Percentiles rank a stretch among this genome's conserved stretches.
These are phyloP conservation scores for Spergularia bocconei DNA, from an alignment of 148 eudicot genomes.

Conservation along the genomic window DNA sequence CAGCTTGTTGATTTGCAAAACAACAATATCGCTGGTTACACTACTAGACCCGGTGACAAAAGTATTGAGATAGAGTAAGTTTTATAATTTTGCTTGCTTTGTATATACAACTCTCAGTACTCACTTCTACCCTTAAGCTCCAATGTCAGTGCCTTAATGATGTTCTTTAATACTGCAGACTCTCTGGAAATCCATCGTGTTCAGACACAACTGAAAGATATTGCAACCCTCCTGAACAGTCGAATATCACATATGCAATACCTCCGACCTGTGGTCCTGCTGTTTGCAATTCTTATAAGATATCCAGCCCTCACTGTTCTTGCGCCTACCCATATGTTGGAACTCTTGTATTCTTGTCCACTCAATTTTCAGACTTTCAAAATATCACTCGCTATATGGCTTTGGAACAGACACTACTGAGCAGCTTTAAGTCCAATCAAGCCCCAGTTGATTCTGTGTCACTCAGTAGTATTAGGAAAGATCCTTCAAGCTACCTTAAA, in stretches of 20 bases:
- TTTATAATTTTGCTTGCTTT: not conserved
- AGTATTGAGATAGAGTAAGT: constrained; percentile 38
- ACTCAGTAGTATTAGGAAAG: constrained; percentile 24
- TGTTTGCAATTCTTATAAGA: constrained; percentile 24
- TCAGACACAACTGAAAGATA: not conserved
- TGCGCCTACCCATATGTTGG: constrained; percentile 43
- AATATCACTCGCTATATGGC: constrained; percentile 19
- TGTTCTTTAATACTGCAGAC: constrained; percentile 1
- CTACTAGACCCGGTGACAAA: constrained; percentile 15
- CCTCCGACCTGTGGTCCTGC: constrained; percentile 23
- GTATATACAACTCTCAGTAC: no score
- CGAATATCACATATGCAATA: constrained; percentile 9
- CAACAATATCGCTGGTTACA: constrained; percentile 41
- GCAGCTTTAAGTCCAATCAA: constrained; percentile 14
- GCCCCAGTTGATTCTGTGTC: constrained; percentile 39
- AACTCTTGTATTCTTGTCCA: constrained; percentile 32
- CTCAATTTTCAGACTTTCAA: constrained; percentile 37
- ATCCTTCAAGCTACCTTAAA: constrained; percentile 22
- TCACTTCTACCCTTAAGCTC: no score
- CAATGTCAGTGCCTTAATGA: not conserved
- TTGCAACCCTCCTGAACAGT: not conserved
- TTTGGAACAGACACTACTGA: constrained; percentile 26
- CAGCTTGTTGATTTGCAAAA: constrained; percentile 50
- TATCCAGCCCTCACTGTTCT: constrained; percentile 37
- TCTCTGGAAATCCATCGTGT: not conserved